Conservation (phyloP, 2,329 filamentous ascomycete species). For the Magnaporthiopsis rhizophila region DNA sequence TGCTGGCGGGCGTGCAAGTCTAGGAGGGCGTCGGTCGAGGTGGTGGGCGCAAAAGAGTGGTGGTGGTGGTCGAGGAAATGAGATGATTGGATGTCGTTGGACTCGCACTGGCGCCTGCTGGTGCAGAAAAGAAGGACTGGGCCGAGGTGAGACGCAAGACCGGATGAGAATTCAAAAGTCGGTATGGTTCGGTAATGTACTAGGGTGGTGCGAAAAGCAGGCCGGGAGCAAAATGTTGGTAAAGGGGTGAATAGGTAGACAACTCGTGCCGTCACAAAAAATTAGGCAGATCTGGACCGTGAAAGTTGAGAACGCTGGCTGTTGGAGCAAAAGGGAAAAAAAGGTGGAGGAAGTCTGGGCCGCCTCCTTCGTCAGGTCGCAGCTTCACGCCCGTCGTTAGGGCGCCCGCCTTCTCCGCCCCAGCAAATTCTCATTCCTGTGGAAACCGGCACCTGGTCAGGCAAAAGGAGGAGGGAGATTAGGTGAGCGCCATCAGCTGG, state of each 20-base stretch:
- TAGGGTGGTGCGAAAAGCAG: too few relatives aligned
- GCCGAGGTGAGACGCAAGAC: background rate
- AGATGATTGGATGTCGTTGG: constrained; percentile 20
- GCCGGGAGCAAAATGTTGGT: background rate
- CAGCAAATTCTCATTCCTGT: constrained; percentile 27
- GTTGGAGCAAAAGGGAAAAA: constrained; percentile 12
- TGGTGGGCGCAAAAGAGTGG: background rate
- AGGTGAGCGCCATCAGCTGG: constrained; percentile 1
- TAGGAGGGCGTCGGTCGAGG: background rate
- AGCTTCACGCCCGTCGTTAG: background rate
- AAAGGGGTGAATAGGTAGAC: background rate
- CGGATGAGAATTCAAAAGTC: background rate
- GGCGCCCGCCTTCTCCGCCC: background rate
- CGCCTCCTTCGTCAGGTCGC: constrained; percentile 9
- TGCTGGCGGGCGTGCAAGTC: background rate
- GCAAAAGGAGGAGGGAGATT: background rate
- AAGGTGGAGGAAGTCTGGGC: constrained; percentile 13
- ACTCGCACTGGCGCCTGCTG: constrained; percentile 19
- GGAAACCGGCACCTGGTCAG: constrained; percentile 21
- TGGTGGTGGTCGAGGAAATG: background rate
- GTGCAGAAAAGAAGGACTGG: constrained; percentile 13
- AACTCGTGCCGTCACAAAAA: background rate
- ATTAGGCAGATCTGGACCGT: constrained; percentile 5
- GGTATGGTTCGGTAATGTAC: too few relatives aligned
- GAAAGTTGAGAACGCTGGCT: constrained; percentile 1